phyloP scores from a whole-genome alignment of 148 eudicot genomes.

The Nepenthes gracilis region DNA sequence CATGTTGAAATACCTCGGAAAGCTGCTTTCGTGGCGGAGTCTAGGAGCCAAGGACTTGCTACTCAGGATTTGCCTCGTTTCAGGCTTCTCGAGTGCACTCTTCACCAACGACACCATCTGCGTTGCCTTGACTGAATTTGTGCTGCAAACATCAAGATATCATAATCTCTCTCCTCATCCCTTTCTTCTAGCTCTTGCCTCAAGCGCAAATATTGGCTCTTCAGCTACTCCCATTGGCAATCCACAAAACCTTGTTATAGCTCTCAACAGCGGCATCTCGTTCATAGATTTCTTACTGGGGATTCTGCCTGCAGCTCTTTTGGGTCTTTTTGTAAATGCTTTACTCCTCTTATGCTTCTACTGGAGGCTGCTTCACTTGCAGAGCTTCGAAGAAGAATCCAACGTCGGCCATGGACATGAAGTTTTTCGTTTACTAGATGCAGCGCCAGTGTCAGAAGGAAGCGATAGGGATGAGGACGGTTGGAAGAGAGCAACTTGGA shows the following conservation, averaged over 20 bases:
- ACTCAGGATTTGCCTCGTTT: slow-evolving; percentile 58
- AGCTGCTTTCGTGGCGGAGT: slow-evolving; percentile 60
- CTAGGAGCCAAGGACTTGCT: slow-evolving; percentile 75
- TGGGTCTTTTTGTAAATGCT: slow-evolving; percentile 18
- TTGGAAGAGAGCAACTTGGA: slow-evolving; percentile 65
- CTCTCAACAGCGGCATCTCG: slow-evolving; percentile 27
- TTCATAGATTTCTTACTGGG: slow-evolving; percentile 27
- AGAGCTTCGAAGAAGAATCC: no score
- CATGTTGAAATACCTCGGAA: slow-evolving; percentile 79
- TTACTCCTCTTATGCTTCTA: slow-evolving; percentile 44
- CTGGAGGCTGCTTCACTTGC: slow-evolving; percentile 40
- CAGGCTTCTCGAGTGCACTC: slow-evolving; percentile 81
- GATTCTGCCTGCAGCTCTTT: slow-evolving; percentile 17
- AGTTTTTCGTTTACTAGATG: slow-evolving; percentile 12
- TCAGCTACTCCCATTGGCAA: slow-evolving; percentile 73
- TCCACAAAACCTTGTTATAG: slow-evolving; percentile 39
- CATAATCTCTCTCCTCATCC: slow-evolving; percentile 86
- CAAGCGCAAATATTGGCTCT: slow-evolving; percentile 92
- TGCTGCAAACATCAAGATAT: slow-evolving; percentile 65
- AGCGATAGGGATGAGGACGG: slow-evolving; percentile 13
- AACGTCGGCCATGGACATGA: slow-evolving; percentile 1
- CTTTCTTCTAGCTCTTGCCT: slow-evolving; percentile 71
- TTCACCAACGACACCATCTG: slow-evolving; percentile 87
- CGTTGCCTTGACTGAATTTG: slow-evolving; percentile 84
- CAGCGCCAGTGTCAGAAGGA: slow-evolving; percentile 8